A percentile compares a stretch with the other conserved stretches of the same genome.
These are phyloP conservation scores for Stentor coeruleus DNA, from an alignment of 73 alveolate genomes.

Conservation along the genomic window DNA sequence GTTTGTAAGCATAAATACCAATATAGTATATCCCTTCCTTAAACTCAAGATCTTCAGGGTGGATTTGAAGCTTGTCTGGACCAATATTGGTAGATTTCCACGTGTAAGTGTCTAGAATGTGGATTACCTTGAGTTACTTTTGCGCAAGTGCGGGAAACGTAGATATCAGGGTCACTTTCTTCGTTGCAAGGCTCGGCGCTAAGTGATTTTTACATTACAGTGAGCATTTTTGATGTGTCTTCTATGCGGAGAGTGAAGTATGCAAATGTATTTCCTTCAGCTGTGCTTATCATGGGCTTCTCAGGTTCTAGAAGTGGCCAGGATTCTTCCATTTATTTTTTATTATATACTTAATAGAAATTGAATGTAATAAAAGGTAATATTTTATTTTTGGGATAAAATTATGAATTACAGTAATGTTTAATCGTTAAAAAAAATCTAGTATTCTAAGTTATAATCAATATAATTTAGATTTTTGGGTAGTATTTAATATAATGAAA, in stretches of 20 bases:
- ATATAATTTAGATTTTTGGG: no score
- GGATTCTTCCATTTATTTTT: no score
- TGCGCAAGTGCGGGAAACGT: conserved; percentile 31
- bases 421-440: no score
- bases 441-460: no score
- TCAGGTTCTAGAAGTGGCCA: no score
- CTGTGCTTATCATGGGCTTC: no score
- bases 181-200: conserved; percentile 36
- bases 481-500: no score
- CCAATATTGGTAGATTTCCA: conserved; percentile 57
- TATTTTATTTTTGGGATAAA: no score
- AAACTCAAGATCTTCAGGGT: conserved; percentile 38
- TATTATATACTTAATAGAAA: no score
- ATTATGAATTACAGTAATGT: no score
- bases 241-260: background rate
- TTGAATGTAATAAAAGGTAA: no score
- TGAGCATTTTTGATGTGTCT: background rate
- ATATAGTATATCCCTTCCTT: conserved; percentile 34
- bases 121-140: conserved; percentile 23
- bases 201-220: background rate
- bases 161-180: conserved; percentile 52
- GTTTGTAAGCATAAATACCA: conserved; percentile 39
- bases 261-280: background rate
- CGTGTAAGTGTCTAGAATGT: conserved; percentile 16
- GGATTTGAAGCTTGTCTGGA: conserved; percentile 41